Percentiles rank a stretch among this genome's conserved stretches.
phyloP scores from a whole-genome alignment of 805 yeast species.

The Novakomyces olei region DNA sequence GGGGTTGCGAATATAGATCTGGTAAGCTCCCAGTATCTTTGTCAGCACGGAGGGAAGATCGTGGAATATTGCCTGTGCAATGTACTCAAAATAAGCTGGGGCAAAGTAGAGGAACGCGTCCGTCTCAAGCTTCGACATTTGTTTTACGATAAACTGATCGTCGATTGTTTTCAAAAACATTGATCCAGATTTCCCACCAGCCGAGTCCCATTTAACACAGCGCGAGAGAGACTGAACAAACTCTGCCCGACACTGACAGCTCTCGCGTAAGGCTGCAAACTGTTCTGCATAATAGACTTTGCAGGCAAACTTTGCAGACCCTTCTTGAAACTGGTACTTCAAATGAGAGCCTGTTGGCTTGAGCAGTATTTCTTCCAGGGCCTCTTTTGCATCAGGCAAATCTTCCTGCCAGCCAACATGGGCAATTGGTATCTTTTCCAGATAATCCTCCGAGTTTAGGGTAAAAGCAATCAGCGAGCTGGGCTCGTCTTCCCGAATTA shows the following conservation, averaged over 20 bases:
- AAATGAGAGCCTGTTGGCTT: slow-evolving; percentile 74
- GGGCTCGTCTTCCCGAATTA: slow-evolving; percentile 91
- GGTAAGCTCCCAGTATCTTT: slow-evolving; percentile 87
- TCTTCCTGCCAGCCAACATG: background rate
- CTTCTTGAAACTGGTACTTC: slow-evolving; percentile 79
- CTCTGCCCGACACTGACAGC: slow-evolving; percentile 53
- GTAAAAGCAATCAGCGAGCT: slow-evolving; percentile 87
- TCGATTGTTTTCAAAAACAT: slow-evolving; percentile 82
- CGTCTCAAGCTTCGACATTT: slow-evolving; percentile 64
- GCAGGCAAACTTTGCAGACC: slow-evolving; percentile 62
- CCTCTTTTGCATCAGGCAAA: background rate
- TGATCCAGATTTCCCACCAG: slow-evolving; percentile 94
- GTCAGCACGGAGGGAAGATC: slow-evolving; percentile 87
- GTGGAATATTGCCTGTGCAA: slow-evolving; percentile 85
- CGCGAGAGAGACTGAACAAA: slow-evolving; percentile 78
- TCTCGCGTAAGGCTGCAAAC: slow-evolving; percentile 75
- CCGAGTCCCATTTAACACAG: slow-evolving; percentile 86
- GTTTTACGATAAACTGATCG: slow-evolving; percentile 73
- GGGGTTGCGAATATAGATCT: slow-evolving; percentile 67
- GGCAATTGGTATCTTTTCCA: slow-evolving; percentile 26
- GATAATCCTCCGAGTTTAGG: slow-evolving; percentile 63
- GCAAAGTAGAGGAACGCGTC: slow-evolving; percentile 91
- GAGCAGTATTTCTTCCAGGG: slow-evolving; percentile 29
- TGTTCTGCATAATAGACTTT: slow-evolving; percentile 90
- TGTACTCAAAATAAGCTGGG: slow-evolving; percentile 86